phyloP scores from a whole-genome alignment of 1,139 yeast species.

The Candida tetrigidarum region DNA sequence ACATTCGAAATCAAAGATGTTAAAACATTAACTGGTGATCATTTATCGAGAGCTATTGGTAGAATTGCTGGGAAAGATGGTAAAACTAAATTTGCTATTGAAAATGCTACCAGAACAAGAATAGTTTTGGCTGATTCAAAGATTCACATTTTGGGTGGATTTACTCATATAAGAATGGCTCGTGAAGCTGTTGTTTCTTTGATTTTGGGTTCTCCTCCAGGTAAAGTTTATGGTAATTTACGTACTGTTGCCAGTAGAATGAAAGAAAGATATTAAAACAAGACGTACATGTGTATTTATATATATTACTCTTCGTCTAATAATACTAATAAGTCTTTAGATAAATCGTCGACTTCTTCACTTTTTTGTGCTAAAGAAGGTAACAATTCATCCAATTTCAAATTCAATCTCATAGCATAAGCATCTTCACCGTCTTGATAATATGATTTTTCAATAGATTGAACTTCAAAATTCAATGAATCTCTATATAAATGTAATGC shows the following conservation, averaged over 20 bases:
- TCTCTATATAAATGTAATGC: conserved; percentile 92
- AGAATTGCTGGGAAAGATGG: conserved; percentile 99
- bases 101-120: conserved; percentile 97
- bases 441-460: conserved; percentile 81
- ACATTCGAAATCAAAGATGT: conserved; percentile 97
- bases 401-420: conserved; percentile 84
- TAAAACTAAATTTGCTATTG: conserved; percentile 97
- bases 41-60: conserved; percentile 97
- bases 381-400: conserved; percentile 59
- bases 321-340: conserved; percentile 40
- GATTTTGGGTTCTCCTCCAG: conserved; percentile 98
- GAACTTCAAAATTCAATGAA: conserved; percentile 80
- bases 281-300: conserved; percentile 17
- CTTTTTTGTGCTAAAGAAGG: conserved; percentile 59
- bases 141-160: conserved; percentile 96
- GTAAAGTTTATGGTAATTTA: conserved; percentile 95
- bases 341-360: conserved; percentile 51
- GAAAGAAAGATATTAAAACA: conserved; percentile 97
- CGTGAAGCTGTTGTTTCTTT: conserved; percentile 94
- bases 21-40: conserved; percentile 93
- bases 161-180: conserved; percentile 96
- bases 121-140: conserved; percentile 96
- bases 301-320: conserved; percentile 24
- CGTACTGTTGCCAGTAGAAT: conserved; percentile 96
- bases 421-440: conserved; percentile 99